Evolutionary conservation across 2,329 filamentous ascomycete species (phyloP).

Genomic region (Verticillium klebahnii): DNA sequence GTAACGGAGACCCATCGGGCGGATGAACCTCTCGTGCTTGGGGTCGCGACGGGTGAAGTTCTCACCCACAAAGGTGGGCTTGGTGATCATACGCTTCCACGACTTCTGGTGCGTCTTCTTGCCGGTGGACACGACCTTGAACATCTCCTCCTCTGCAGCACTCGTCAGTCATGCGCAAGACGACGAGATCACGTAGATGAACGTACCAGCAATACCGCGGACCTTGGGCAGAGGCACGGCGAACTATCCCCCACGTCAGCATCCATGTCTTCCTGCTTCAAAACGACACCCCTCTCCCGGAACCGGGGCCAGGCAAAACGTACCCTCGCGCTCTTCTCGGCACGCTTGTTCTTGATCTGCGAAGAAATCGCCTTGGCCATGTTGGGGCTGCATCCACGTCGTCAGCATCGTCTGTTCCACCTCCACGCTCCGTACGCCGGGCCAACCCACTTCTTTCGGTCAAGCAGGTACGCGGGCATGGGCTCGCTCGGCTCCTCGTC

Average conservation of each 20-base stretch:
- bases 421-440: not conserved
- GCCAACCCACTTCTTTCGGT: conserved; percentile 54
- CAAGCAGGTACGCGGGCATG: conserved; percentile 88
- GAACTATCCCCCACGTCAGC: conserved; percentile 47
- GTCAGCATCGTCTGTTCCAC: not conserved
- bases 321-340: conserved; percentile 76
- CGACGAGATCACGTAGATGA: not conserved
- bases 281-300: too few species aligned
- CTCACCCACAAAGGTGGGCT: conserved; percentile 81
- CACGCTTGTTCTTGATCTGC: conserved; percentile 93
- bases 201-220: conserved; percentile 39
- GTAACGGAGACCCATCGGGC: conserved; percentile 45
- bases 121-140: conserved; percentile 92
- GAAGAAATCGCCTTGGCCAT: conserved; percentile 67
- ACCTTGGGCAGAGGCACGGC: conserved; percentile 91
- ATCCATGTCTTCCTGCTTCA: not conserved
- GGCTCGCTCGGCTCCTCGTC: conserved; percentile 76
- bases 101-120: conserved; percentile 89
- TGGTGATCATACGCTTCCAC: conserved; percentile 66
- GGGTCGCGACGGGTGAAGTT: conserved; percentile 88
- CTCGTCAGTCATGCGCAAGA: conserved; percentile 23
- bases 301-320: not conserved
- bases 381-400: conserved; percentile 34
- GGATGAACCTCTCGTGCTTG: conserved; percentile 54
- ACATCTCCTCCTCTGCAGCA: conserved; percentile 96